phyloP scores from a whole-genome alignment of 176 grass and related monocot species.

The Alloteropsis semialata region DNA sequence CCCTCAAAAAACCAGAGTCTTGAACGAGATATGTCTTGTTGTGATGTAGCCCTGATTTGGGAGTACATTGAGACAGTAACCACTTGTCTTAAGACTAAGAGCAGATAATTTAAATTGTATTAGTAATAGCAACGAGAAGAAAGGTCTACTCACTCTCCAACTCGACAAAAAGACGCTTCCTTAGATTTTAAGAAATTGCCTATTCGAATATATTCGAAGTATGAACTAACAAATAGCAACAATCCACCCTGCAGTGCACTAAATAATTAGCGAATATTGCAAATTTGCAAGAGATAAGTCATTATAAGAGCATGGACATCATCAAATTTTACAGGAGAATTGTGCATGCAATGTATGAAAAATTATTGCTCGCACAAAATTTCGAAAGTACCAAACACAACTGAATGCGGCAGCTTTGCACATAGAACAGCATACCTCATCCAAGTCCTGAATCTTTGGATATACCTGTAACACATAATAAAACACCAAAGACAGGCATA shows the following conservation, averaged over 20 bases:
- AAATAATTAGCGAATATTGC: constrained; percentile 16
- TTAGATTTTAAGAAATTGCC: constrained; percentile 78
- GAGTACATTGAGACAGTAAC: constrained; percentile 24
- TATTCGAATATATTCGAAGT: constrained; percentile 85
- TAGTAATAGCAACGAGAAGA: constrained; percentile 10
- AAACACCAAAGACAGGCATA: not conserved
- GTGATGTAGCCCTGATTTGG: constrained; percentile 62
- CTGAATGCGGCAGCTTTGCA: not conserved
- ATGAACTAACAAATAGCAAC: constrained; percentile 83
- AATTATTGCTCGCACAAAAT: not conserved
- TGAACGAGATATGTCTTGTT: constrained; percentile 87
- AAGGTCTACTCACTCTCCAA: constrained; percentile 78
- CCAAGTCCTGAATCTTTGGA: constrained; percentile 81
- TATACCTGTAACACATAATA: constrained; percentile 57
- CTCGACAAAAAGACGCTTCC: constrained; percentile 81
- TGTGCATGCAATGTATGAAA: not conserved
- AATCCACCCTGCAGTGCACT: constrained; percentile 67
- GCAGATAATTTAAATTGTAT: not conserved
- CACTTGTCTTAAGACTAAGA: constrained; percentile 10
- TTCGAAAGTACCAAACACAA: constrained; percentile 8
- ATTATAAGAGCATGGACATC: constrained; percentile 1
- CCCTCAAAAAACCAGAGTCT: constrained; percentile 94
- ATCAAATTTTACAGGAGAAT: not conserved
- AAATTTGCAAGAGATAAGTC: constrained; percentile 21
- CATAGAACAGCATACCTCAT: constrained; percentile 56